Base-by-base conservation (phyloP, 345 rosid genomes). In the Eucalyptus cloeziana region DNA sequence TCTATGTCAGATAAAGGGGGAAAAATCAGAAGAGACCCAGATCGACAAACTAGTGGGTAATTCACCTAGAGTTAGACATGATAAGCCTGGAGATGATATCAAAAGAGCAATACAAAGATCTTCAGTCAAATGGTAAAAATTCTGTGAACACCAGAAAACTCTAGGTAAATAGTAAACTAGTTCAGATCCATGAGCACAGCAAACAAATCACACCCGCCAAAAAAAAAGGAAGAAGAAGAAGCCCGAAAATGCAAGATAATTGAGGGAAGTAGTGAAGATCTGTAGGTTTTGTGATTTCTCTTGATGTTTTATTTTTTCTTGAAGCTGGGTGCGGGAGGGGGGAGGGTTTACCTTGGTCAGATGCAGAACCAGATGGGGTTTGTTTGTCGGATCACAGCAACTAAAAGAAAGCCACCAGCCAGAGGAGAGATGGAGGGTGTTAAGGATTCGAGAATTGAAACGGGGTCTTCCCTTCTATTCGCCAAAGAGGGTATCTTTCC, bases 201-300 rank as follows among this genome's bases (percentile, higher is more conserved):
- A 76, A 31, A 19, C 83, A 76, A 76, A 37, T 37, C 27, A 11
- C 27, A 19, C 45, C 27, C 45, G 3, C 81, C 0, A 8, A 10
- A 71, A 64, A 14, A 45, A 45, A 45, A 40, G 5, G 5, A 40
- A 37, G 37, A 37, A 37, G 37, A 37, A 40, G 40, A 37, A 3
- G 14, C 27, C 45, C 45, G 47, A 71, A 37, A 71, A 21, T 71
- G 83, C 83, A 71, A 71, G 37, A 3, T 37, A 37, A 37, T 76
- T 37, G 5, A 76, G 83, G 45, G 83, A 37, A 76, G 27, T 24
- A 76, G 83, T 10, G 14, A 17, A 76, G 47, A 76, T 76, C 27
- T 37, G 13, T 37, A 0, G 90, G 92, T 94, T 49, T 93, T 93
- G 92, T 92, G 94, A 93, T 64, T 94, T 90, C 94, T 94, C 94